Evolutionary conservation across 2,329 filamentous ascomycete species (phyloP).

Genomic region (Fusarium camptoceras): DNA sequence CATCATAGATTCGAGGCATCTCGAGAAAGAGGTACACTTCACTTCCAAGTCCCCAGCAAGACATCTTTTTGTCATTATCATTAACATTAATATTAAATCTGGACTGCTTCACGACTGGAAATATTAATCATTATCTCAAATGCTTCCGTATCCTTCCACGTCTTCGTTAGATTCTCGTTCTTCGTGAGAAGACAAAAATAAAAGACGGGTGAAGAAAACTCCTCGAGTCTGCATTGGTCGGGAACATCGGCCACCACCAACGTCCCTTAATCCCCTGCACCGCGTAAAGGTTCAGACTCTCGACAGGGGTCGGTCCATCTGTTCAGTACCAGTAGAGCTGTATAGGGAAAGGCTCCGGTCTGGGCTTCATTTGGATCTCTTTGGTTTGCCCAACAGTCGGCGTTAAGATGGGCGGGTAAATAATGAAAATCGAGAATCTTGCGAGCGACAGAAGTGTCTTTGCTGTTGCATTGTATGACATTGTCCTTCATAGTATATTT

Average conservation of each 20-base stretch:
- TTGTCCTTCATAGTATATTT: not conserved
- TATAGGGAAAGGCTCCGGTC: not conserved
- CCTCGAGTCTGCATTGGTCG: conserved; percentile 42
- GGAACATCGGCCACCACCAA: conserved; percentile 26
- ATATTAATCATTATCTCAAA: conserved; percentile 30
- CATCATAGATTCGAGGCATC: not conserved
- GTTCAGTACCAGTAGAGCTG: not conserved
- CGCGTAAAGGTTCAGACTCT: conserved; percentile 47
- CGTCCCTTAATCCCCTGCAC: conserved; percentile 43
- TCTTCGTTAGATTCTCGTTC: conserved; percentile 6
- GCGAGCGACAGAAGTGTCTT: conserved; percentile 13
- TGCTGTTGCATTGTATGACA: not conserved
- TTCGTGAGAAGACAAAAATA: conserved; percentile 6
- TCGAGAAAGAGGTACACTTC: not conserved
- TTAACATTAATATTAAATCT: conserved; percentile 33
- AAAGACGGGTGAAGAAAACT: not conserved
- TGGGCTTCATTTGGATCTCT: conserved; percentile 32
- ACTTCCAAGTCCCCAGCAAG: not conserved
- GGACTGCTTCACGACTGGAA: conserved; percentile 25
- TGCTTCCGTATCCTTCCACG: conserved; percentile 11
- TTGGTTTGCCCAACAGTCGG: conserved; percentile 44
- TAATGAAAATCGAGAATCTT: conserved; percentile 18
- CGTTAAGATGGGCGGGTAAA: conserved; percentile 45
- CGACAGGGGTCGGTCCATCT: conserved; percentile 40
- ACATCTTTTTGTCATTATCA: conserved; percentile 13